Evolutionary conservation across 1,284 basidiomycete species (phyloP), one percentile per base, ranked within the genome.

Genomic region (Gyrodon tennesseensis): DNA sequence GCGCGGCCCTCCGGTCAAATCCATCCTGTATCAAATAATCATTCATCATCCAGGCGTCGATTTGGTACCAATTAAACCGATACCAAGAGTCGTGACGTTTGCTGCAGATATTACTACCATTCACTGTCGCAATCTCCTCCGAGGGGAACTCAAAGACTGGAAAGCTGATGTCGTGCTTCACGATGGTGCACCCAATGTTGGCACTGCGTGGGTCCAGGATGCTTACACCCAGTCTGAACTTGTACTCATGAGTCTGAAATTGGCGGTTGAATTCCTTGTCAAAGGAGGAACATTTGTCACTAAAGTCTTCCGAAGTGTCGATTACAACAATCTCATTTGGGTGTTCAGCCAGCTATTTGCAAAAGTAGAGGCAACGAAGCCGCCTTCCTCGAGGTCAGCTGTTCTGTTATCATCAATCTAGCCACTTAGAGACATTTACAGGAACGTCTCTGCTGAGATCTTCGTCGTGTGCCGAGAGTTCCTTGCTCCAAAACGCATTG

Each of bases 151-250:
- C 68, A 98, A 99, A 78, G 96, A 98, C 78, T 99, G 97, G 96
- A 97, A 96, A 79, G 97, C 97, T n/a, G 97, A 99, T 77, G 87
- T 99, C 62, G 96, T 99, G n/a, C 86, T 99, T 62, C 97, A 99
- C 79, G 97, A 99, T 79, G 97, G 97, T 83, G 97, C 97, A 51
- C 97, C 97, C 51, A 99, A 99, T 77, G 97, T 99, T 78, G 97
- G 97, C 84, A 93, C 95, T 34, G 97, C 97, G 19, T 99, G 97
- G 97, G 88, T 99, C 65, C 97, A 99, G 78, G 97, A 99, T 80
- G 97, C 97, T 2, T 99, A 96, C 81, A 90, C 89, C 66, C 97
- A 99, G 77, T 94, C 94, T 56, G 97, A 99, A 78, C 90, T 99
- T 65, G 96, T 98, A 63, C 85, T 99, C 65, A 96, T 94, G 86